These are phyloP conservation scores for Arthonia radiata DNA, from an alignment of 495 filamentous ascomycete species.

Conservation along the genomic window DNA sequence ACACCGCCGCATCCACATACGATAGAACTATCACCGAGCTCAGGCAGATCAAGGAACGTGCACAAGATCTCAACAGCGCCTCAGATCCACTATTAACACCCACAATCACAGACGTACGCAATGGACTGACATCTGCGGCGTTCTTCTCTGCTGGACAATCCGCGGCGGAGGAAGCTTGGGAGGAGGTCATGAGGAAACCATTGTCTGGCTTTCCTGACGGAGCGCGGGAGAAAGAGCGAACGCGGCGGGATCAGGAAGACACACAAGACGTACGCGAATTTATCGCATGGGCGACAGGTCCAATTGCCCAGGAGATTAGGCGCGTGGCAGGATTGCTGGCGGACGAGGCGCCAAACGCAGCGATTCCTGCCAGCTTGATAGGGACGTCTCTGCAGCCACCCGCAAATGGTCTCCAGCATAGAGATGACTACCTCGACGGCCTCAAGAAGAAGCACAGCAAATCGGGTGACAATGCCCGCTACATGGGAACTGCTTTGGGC, in stretches of 20 bases:
- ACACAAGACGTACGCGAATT: constrained; percentile 47
- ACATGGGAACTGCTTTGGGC: constrained; percentile 55
- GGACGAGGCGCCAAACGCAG: too few species aligned
- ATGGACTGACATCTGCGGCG: too few species aligned
- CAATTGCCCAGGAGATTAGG: constrained; percentile 44
- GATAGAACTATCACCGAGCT: constrained; percentile 12
- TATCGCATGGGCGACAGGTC: constrained; percentile 44
- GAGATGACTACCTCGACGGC: constrained; percentile 11
- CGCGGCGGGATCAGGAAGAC: constrained; percentile 32
- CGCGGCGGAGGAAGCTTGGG: constrained; percentile 31
- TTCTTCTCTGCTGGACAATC: constrained; percentile 35
- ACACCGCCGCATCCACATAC: constrained; percentile 34
- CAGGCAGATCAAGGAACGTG: too few species aligned
- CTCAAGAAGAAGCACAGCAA: constrained; percentile 73
- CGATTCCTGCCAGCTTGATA: too few species aligned
- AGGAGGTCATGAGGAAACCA: constrained; percentile 12
- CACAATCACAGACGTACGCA: constrained; percentile 49
- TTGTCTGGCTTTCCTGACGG: constrained; percentile 9
- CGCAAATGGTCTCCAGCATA: too few species aligned
- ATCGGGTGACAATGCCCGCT: constrained; percentile 56
- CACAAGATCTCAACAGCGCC: constrained; percentile 12
- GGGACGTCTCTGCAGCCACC: too few species aligned
- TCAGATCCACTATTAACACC: constrained; percentile 9
- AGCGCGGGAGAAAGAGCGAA: constrained; percentile 11
- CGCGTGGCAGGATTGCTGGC: constrained; percentile 28